These are phyloP conservation scores for Ziziphus jujuba DNA, from an alignment of 306 rosid genomes.

Conservation along the genomic window DNA sequence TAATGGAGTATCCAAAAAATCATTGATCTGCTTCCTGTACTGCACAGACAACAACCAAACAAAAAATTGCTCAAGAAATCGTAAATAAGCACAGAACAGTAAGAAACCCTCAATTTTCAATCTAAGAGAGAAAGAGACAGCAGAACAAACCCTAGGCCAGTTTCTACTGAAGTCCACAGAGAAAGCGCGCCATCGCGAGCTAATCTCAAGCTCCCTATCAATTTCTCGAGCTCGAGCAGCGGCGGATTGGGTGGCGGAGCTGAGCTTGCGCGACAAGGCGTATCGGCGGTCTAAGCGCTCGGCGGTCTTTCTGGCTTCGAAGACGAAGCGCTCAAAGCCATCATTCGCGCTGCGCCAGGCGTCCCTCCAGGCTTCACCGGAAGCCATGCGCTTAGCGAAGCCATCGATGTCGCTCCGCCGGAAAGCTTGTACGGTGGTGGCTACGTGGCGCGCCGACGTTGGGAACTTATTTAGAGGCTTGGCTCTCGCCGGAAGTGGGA, in stretches of 20 bases:
- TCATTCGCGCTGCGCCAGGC: conserved; percentile 89
- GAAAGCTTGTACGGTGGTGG: conserved; percentile 46
- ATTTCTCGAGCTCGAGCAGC: conserved; percentile 67
- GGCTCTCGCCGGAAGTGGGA: conserved; percentile 16
- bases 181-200: conserved; percentile 65
- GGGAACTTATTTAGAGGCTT: not conserved
- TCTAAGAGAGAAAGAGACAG: not conserved
- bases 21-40: conserved; percentile 74
- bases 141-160: conserved; percentile 68
- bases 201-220: conserved; percentile 84
- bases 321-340: conserved; percentile 69
- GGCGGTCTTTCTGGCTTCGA: conserved; percentile 82
- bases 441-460: conserved; percentile 2
- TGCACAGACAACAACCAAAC: conserved; percentile 40
- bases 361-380: conserved; percentile 65
- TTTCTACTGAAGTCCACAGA: conserved; percentile 67
- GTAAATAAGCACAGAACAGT: too few species aligned
- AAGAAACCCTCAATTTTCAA: not conserved
- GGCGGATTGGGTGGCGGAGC: conserved; percentile 51
- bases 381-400: conserved; percentile 46
- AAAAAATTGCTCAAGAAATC: not conserved
- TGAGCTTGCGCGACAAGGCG: conserved; percentile 50
- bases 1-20: conserved; percentile 62
- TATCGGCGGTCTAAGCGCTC: conserved; percentile 82
- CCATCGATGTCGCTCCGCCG: conserved; percentile 58